phyloP scores from a whole-genome alignment of 805 yeast species.

The Saccharomycopsis fodiens region DNA sequence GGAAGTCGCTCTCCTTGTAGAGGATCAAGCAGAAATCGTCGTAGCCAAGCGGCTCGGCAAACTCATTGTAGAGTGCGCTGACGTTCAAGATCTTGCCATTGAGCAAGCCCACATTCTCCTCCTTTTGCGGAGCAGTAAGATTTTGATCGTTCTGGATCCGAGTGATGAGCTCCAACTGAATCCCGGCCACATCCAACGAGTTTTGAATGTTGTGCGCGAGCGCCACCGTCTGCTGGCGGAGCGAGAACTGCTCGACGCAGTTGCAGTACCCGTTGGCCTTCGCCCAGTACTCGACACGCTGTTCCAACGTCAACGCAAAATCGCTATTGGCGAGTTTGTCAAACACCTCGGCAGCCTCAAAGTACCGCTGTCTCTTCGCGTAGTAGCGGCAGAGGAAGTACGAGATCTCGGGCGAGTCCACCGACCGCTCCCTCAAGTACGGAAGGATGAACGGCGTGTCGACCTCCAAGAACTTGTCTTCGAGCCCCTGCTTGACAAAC shows the following conservation, averaged over 20 bases:
- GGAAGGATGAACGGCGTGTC: constrained; percentile 76
- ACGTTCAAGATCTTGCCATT: constrained; percentile 61
- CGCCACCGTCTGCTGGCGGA: constrained; percentile 69
- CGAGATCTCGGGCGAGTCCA: constrained; percentile 61
- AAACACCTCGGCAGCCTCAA: constrained; percentile 76
- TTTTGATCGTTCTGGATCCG: constrained; percentile 41
- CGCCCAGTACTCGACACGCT: constrained; percentile 81
- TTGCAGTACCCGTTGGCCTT: constrained; percentile 91
- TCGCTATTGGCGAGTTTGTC: constrained; percentile 68
- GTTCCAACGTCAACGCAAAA: constrained; percentile 57
- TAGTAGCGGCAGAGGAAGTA: constrained; percentile 84
- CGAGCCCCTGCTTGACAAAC: constrained; percentile 72
- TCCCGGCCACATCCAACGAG: constrained; percentile 75
- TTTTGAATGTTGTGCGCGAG: constrained; percentile 67
- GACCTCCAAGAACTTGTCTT: constrained; percentile 69
- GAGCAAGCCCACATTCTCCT: constrained; percentile 44
- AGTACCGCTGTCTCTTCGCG: constrained; percentile 71
- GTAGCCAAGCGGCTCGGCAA: constrained; percentile 82
- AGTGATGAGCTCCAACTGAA: constrained; percentile 59
- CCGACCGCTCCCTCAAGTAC: constrained; percentile 63
- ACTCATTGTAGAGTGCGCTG: constrained; percentile 76
- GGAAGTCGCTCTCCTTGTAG: constrained; percentile 77
- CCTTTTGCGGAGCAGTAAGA: constrained; percentile 40
- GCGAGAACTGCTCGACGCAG: constrained; percentile 68
- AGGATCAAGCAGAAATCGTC: constrained; percentile 72